Percentiles rank a stretch among this genome's conserved stretches.
phyloP scores from a whole-genome alignment of 2,329 filamentous ascomycete species.

The Diplodia sapinea region DNA sequence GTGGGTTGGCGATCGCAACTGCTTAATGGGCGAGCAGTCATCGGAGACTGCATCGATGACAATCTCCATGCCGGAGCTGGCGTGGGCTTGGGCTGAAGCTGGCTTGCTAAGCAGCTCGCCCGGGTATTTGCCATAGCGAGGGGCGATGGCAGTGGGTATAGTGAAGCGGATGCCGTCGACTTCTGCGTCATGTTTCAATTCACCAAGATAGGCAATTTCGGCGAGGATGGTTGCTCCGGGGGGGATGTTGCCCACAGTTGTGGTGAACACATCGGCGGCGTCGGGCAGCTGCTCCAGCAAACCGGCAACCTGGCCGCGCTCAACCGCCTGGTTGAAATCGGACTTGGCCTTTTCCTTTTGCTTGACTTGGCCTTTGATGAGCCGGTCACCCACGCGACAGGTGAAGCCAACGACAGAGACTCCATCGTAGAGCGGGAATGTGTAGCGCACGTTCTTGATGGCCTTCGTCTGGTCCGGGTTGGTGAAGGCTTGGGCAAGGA shows the following conservation, averaged over 20 bases:
- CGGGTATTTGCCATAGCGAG: constrained; percentile 65
- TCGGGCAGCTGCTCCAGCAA: constrained; percentile 67
- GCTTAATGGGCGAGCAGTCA: constrained; percentile 62
- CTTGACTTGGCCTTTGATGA: constrained; percentile 70
- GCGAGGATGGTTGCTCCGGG: constrained; percentile 62
- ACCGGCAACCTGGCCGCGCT: constrained; percentile 65
- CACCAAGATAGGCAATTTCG: constrained; percentile 69
- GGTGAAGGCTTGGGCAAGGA: constrained; percentile 64
- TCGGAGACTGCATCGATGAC: constrained; percentile 66
- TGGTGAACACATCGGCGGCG: constrained; percentile 70
- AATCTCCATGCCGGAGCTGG: constrained; percentile 56
- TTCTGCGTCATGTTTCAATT: constrained; percentile 74
- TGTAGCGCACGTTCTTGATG: constrained; percentile 66
- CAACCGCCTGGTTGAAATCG: constrained; percentile 65
- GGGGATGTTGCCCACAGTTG: constrained; percentile 71
- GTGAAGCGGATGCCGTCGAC: constrained; percentile 72
- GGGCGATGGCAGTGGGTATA: constrained; percentile 70
- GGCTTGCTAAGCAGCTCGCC: constrained; percentile 39
- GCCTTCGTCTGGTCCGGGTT: constrained; percentile 58
- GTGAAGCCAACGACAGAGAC: constrained; percentile 72
- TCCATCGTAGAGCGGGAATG: constrained; percentile 75
- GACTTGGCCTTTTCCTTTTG: constrained; percentile 66
- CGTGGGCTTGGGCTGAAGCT: constrained; percentile 31
- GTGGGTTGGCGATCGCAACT: constrained; percentile 70
- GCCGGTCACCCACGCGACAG: constrained; percentile 65